A percentile compares a stretch with the other conserved stretches of the same genome.
These are phyloP conservation scores for Vitis hybrid DNA, from an alignment of 177 flowering plant species.

Conservation along the genomic window DNA sequence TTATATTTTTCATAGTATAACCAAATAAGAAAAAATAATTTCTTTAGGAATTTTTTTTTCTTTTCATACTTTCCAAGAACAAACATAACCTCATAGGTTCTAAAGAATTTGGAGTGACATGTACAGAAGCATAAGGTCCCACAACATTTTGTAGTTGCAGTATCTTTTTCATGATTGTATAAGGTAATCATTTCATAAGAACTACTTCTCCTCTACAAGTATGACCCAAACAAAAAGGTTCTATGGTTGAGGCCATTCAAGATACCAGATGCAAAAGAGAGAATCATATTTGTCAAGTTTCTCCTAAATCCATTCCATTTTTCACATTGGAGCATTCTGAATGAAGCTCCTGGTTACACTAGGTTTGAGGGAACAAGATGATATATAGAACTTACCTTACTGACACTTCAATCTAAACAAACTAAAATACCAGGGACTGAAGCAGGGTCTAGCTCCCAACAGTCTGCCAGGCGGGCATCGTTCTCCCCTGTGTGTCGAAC, in stretches of 20 bases:
- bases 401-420: slow-evolving; percentile 14
- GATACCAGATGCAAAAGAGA: slow-evolving; percentile 1
- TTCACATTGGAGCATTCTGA: neutral
- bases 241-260: neutral
- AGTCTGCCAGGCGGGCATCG: slow-evolving; percentile 4
- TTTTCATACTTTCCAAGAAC: too few relatives aligned
- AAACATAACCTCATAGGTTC: too few relatives aligned
- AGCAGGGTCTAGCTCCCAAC: slow-evolving; percentile 32
- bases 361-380: neutral
- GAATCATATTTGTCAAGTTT: neutral
- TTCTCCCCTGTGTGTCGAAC: slow-evolving; percentile 18
- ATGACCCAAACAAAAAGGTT: neutral
- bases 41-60: too few relatives aligned
- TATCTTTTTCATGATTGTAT: neutral
- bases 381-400: neutral
- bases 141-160: too few relatives aligned
- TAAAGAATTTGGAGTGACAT: too few relatives aligned
- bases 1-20: too few relatives aligned
- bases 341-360: neutral
- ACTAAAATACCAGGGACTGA: slow-evolving; percentile 20
- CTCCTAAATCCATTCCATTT: neutral
- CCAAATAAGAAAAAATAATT: too few relatives aligned
- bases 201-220: neutral
- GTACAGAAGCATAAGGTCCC: too few relatives aligned
- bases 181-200: neutral